Evolutionary conservation across 108 stramenopile species (phyloP), one percentile per base, ranked within the genome.

Genomic region (Discostella stelligeroides): DNA sequence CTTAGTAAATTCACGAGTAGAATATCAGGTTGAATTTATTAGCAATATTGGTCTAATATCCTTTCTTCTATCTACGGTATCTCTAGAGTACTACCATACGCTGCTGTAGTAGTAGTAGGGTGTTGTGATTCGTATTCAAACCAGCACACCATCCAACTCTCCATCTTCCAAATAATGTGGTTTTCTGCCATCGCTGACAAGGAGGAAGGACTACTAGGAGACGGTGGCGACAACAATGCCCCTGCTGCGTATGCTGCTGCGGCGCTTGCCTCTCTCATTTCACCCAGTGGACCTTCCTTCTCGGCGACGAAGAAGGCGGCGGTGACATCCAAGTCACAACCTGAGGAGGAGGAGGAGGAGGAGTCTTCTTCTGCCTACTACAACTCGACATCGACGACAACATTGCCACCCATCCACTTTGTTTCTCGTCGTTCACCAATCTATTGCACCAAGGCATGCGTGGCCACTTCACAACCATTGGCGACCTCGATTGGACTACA

Each of bases 391-490:
- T 29, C 54, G 27, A 15, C 54, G 27, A 40, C 64, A 17, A n/a
- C 48, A 54, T 42, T 27, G 47, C 42, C 40, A 25, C 60, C 67
- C 23, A 47, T 83, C 51, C 69, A 66, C 50, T 85, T 79, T 57
- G 12, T 23, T 5, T 89, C 89, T 3, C 89, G 92, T 34, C 81
- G 92, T 48, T 91, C 89, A 23, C 84, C 89, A 10, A 64, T 93
- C 0, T 45, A 89, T 39, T 89, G 88, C 58, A 76, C 76, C 14
- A 46, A 84, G 24, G 89, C 70, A 48, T 88, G 88, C 63, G 89
- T 93, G 0, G 83, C 92, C 12, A 85, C 89, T 10, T 84, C 82
- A 57, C 92, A 93, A 66, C 89, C 89, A 3, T 66, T 90, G 7
- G 92, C 92, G 11, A 75, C 77, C 14, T 76, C 78, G n/a, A 88